These are phyloP conservation scores for Raffaelea albimanens DNA, from an alignment of 2,329 filamentous ascomycete genomes.

Conservation along the genomic window DNA sequence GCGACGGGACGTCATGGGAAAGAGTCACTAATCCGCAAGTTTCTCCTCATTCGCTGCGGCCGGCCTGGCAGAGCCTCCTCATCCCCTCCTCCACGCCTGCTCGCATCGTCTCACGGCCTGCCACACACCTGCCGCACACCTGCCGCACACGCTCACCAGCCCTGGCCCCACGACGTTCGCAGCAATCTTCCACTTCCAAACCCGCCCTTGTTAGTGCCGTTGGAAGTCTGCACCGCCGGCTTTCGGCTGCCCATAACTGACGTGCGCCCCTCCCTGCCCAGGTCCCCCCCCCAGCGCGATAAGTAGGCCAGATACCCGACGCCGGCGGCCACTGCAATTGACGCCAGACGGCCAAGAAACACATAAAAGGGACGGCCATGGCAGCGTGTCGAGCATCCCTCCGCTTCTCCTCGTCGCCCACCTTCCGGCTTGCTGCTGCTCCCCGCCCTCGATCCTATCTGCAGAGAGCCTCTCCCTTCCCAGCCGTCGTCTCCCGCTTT, in stretches of 20 bases:
- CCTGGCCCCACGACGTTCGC: too few species aligned
- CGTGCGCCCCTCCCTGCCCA: too few species aligned
- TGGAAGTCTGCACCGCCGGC: neutral
- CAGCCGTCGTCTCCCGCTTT: constrained; percentile 15
- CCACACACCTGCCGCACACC: neutral
- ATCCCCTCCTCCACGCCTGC: neutral
- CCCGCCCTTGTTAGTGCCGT: neutral
- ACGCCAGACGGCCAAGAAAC: too few species aligned
- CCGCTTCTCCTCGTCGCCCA: constrained; percentile 5
- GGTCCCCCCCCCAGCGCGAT: too few species aligned
- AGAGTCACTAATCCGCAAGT: too few species aligned
- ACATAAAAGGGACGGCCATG: too few species aligned
- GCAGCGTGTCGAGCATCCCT: neutral
- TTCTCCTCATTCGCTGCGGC: too few species aligned
- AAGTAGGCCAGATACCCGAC: too few species aligned
- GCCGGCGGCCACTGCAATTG: too few species aligned
- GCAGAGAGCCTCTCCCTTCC: constrained; percentile 18
- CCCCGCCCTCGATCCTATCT: constrained; percentile 17
- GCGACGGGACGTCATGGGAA: too few species aligned
- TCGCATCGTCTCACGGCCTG: neutral
- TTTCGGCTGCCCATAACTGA: neutral
- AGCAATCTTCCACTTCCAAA: neutral
- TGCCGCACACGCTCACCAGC: too few species aligned
- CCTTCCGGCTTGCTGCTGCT: constrained; percentile 5
- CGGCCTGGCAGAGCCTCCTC: neutral